These are phyloP conservation scores for Arxiozyma telluris DNA, from an alignment of 1,139 yeast genomes.

Conservation along the genomic window DNA sequence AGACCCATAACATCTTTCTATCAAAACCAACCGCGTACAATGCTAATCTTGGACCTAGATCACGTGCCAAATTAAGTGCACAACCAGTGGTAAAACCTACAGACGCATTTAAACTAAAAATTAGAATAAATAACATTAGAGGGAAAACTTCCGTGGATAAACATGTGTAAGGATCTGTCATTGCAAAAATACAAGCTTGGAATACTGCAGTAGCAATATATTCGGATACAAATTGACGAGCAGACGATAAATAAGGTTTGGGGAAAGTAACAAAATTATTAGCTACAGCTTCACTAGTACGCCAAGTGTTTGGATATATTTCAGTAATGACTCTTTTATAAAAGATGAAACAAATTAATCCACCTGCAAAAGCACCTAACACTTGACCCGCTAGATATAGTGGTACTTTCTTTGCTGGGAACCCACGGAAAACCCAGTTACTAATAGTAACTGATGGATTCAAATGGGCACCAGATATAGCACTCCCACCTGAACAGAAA, in stretches of 20 bases:
- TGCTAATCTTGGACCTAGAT: slow-evolving; percentile 44
- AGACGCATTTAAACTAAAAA: slow-evolving; percentile 38
- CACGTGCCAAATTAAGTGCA: slow-evolving; percentile 46
- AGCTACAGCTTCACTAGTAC: slow-evolving; percentile 20
- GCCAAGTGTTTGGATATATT: slow-evolving; percentile 21
- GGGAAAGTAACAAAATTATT: slow-evolving; percentile 42
- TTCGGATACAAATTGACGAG: slow-evolving; percentile 41
- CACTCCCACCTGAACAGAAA: slow-evolving; percentile 36
- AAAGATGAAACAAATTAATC: slow-evolving; percentile 33
- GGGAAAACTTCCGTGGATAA: slow-evolving; percentile 40
- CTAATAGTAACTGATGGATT: slow-evolving; percentile 38
- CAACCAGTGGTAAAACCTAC: slow-evolving; percentile 44
- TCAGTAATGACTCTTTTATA: slow-evolving; percentile 27
- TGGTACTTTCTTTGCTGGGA: slow-evolving; percentile 37
- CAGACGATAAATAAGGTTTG: slow-evolving; percentile 34
- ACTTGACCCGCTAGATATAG: slow-evolving; percentile 35
- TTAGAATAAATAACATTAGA: slow-evolving; percentile 36
- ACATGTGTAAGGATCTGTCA: slow-evolving; percentile 42
- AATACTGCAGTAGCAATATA: slow-evolving; percentile 37
- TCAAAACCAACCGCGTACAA: slow-evolving; percentile 40
- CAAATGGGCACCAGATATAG: slow-evolving; percentile 39
- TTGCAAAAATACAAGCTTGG: slow-evolving; percentile 38
- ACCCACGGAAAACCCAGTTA: slow-evolving; percentile 36
- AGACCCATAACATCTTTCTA: slow-evolving; percentile 32
- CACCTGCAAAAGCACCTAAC: slow-evolving; percentile 37